phyloP scores from a whole-genome alignment of 225 moss, liverwort and hornwort genomes.

The Bryoerythrophyllum caledonicum region DNA sequence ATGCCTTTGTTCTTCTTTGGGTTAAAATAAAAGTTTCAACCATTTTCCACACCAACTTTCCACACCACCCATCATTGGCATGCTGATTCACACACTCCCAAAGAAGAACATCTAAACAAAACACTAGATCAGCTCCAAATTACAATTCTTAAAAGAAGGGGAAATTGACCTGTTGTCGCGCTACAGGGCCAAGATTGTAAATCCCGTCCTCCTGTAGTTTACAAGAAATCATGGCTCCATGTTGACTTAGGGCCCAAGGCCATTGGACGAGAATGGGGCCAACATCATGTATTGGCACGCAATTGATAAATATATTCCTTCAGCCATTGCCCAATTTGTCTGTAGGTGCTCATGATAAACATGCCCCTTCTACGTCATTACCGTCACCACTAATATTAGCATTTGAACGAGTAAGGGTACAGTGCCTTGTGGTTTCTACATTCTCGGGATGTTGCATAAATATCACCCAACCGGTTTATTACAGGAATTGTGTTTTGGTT shows the following conservation, averaged over 20 bases:
- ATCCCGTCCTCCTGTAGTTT: background rate
- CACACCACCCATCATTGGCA: background rate
- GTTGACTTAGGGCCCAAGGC: background rate
- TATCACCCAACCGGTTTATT: too few relatives aligned
- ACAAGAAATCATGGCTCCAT: constrained; percentile 6
- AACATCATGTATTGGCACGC: too few relatives aligned
- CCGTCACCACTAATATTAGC: background rate
- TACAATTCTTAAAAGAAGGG: background rate
- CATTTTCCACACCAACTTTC: too few relatives aligned
- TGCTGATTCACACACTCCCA: background rate
- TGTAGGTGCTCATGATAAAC: constrained; percentile 18
- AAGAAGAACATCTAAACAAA: background rate
- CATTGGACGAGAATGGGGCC: background rate
- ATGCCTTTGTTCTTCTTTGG: too few relatives aligned
- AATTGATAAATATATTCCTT: background rate
- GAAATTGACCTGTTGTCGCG: background rate
- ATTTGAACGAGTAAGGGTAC: background rate
- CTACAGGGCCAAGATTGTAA: background rate
- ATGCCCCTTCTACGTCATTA: background rate
- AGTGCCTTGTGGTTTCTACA: too few relatives aligned
- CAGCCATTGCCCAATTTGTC: background rate
- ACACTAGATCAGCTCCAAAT: background rate
- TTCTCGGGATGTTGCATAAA: too few relatives aligned
- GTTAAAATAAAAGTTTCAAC: too few relatives aligned
- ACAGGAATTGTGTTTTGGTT: too few relatives aligned